Percentiles rank a stretch among this genome's conserved stretches.
These are phyloP conservation scores for Bipolaris sorokiniana DNA, from an alignment of 2,329 filamentous ascomycete genomes.

Conservation along the genomic window DNA sequence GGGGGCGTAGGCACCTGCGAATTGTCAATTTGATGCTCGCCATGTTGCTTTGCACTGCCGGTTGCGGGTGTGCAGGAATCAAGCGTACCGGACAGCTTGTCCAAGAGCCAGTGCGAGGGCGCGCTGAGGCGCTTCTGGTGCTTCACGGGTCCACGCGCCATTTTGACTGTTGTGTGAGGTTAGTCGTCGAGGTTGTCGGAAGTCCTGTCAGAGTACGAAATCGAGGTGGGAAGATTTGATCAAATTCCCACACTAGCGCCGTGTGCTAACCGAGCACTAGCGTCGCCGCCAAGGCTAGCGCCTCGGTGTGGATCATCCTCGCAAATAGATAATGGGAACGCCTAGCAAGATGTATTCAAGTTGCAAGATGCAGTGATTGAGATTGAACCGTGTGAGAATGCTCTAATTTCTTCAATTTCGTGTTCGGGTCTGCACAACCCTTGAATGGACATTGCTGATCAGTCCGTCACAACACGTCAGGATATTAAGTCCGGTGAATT, in stretches of 20 bases:
- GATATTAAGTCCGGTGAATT: neutral
- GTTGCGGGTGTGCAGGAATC: slow-evolving; percentile 55
- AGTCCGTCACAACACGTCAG: neutral
- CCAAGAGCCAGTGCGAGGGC: slow-evolving; percentile 99
- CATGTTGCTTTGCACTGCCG: slow-evolving; percentile 4
- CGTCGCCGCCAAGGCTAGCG: slow-evolving; percentile 1
- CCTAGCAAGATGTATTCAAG: neutral
- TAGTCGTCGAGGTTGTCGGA: slow-evolving; percentile 45
- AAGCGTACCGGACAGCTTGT: slow-evolving; percentile 87
- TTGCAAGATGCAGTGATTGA: no score
- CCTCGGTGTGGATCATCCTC: neutral
- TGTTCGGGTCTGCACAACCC: neutral
- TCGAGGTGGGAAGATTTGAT: slow-evolving; percentile 9
- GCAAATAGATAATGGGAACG: neutral
- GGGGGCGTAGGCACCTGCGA: slow-evolving; percentile 62
- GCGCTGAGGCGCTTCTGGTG: slow-evolving; percentile 99
- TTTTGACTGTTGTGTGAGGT: slow-evolving; percentile 57
- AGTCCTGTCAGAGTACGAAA: slow-evolving; percentile 32
- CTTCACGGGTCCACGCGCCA: slow-evolving; percentile 84
- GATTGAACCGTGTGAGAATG: no score
- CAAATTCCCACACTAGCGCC: slow-evolving; percentile 18
- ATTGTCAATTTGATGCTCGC: slow-evolving; percentile 25
- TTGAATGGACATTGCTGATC: neutral
- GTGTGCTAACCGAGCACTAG: slow-evolving; percentile 19
- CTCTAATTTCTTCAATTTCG: neutral